Percentiles rank a stretch among this genome's conserved stretches.
Conservation (phyloP, 176 grass and related monocot species). For the Raddia guianensis region DNA sequence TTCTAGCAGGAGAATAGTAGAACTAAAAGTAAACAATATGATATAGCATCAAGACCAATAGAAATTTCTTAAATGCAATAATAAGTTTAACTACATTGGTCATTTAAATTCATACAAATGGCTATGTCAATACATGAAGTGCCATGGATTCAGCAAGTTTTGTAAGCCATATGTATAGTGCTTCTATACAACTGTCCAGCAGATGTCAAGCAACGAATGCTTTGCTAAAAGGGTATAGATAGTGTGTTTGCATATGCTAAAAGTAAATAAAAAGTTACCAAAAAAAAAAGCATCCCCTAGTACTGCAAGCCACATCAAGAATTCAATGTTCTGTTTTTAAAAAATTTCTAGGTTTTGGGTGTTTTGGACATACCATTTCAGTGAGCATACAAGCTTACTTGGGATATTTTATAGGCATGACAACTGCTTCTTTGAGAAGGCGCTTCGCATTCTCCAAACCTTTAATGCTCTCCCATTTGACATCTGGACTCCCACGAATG, state of each 20-base stretch:
- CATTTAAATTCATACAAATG: slow-evolving; percentile 7
- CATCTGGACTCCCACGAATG: slow-evolving; percentile 83
- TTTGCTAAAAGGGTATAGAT: background rate
- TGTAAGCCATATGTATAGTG: background rate
- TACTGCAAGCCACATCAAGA: background rate
- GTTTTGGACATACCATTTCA: slow-evolving; percentile 19
- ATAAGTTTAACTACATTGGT: background rate
- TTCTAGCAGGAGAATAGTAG: background rate
- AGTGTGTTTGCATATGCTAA: background rate
- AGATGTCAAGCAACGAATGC: background rate
- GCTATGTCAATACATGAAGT: slow-evolving; percentile 1
- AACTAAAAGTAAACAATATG: slow-evolving; percentile 1
- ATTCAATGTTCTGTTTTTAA: background rate
- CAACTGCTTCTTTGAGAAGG: slow-evolving; percentile 95
- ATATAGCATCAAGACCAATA: background rate
- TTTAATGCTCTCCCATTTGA: slow-evolving; percentile 99
- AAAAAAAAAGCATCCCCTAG: background rate
- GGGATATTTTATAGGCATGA: slow-evolving; percentile 98
- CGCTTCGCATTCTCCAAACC: slow-evolving; percentile 88
- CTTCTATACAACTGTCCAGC: background rate
- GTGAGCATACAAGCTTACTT: slow-evolving; percentile 66
- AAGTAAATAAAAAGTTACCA: background rate
- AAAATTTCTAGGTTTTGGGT: background rate
- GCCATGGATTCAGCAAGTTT: background rate
- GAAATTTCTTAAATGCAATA: background rate